Evolutionary conservation across 2,329 filamentous ascomycete genomes (phyloP).

Genomic region (Nemania serpens): DNA sequence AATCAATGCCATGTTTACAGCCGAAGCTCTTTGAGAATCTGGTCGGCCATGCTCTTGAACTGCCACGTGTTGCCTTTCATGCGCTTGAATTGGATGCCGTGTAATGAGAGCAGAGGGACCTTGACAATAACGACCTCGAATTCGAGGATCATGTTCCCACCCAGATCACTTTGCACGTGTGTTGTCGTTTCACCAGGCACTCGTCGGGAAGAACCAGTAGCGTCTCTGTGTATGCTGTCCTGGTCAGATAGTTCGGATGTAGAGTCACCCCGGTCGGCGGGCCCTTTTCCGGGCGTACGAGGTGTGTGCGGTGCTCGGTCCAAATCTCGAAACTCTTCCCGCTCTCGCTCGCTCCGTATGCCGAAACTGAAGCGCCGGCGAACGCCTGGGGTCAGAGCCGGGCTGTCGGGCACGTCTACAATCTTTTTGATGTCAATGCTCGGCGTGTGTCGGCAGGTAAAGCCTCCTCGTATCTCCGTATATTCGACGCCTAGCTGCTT

Average conservation of each 20-base stretch:
- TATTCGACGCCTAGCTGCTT: conserved; percentile 89
- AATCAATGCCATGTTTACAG: conserved; percentile 55
- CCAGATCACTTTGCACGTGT: conserved; percentile 87
- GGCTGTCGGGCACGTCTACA: conserved; percentile 65
- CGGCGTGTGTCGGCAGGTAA: conserved; percentile 84
- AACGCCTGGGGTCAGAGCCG: conserved; percentile 62
- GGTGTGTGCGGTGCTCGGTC: conserved; percentile 56
- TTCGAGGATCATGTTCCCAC: conserved; percentile 79
- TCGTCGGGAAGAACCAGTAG: conserved; percentile 56
- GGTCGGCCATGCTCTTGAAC: conserved; percentile 98
- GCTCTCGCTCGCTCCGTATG: conserved; percentile 67
- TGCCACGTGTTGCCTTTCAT: conserved; percentile 96
- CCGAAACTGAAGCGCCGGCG: conserved; percentile 84
- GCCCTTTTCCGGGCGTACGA: conserved; percentile 51
- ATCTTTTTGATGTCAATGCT: conserved; percentile 86
- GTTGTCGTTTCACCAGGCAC: conserved; percentile 87
- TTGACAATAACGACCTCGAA: conserved; percentile 99
- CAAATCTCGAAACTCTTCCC: conserved; percentile 72
- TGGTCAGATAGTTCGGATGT: conserved; percentile 82
- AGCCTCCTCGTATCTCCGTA: conserved; percentile 89
- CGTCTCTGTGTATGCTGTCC: conserved; percentile 67
- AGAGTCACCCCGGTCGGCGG: conserved; percentile 74
- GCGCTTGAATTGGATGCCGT: conserved; percentile 98
- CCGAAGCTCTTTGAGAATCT: conserved; percentile 84
- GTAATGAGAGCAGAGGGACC: conserved; percentile 86